These are phyloP conservation scores for Cadophora gregata DNA, from an alignment of 2,329 filamentous ascomycete species.

Conservation along the genomic window DNA sequence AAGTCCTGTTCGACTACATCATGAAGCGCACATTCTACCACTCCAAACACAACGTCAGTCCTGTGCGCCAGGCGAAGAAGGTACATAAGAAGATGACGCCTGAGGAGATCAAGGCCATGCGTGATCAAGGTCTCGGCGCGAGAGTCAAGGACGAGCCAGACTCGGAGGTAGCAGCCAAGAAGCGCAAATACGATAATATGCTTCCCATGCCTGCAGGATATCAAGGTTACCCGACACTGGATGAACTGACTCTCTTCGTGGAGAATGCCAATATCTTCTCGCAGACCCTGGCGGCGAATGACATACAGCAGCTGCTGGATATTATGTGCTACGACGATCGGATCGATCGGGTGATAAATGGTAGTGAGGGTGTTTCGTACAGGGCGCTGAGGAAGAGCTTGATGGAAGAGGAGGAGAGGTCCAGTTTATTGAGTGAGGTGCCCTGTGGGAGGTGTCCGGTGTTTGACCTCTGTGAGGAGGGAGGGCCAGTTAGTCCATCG, in stretches of 20 bases:
- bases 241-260: conserved; percentile 78
- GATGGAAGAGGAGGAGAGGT: conserved; percentile 49
- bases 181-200: conserved; percentile 32
- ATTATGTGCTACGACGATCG: conserved; percentile 89
- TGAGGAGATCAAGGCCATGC: conserved; percentile 45
- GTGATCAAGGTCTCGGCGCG: conserved; percentile 36
- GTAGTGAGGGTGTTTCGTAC: conserved; percentile 44
- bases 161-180: conserved; percentile 29
- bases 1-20: conserved; percentile 76
- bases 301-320: conserved; percentile 85
- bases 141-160: conserved; percentile 28
- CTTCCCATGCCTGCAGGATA: conserved; percentile 68
- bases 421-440: conserved; percentile 72
- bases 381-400: conserved; percentile 43
- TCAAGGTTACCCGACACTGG: conserved; percentile 78
- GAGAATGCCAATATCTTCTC: conserved; percentile 72
- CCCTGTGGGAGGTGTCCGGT: conserved; percentile 94
- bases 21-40: conserved; percentile 73
- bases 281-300: conserved; percentile 71
- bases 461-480: conserved; percentile 89
- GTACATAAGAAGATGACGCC: conserved; percentile 56
- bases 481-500: conserved; percentile 85
- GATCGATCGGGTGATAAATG: conserved; percentile 64
- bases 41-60: conserved; percentile 30
- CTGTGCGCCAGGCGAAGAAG: conserved; percentile 59